Base-by-base conservation (phyloP, 2,329 filamentous ascomycete species). In the Colletotrichum sp. region DNA sequence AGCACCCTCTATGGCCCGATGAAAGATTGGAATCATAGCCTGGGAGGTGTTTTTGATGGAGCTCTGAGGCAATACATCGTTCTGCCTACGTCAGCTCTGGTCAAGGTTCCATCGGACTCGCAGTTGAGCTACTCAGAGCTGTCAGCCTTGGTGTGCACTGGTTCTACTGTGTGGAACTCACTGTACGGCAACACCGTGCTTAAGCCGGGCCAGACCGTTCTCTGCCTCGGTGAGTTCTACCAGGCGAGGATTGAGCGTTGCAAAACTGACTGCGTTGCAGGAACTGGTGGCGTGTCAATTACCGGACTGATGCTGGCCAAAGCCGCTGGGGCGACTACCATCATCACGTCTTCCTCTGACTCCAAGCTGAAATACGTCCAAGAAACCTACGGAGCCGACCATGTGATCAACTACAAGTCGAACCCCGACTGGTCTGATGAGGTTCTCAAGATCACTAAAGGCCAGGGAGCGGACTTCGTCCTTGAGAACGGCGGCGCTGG, bases 311-410 rank as follows among this genome's bases (percentile, higher is more conserved):
- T 86, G 67, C 82, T 89, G 68, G 89, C 86, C 16, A 88, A 87
- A 77, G 88, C 88, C 9, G 82, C 82, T 3, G 87, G 83, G 13
- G 85, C 84, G 1, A 84, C 79, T 78, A 87, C 86, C 3, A 89
- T 89, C 36, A 85, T 89, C 58, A 89, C 88, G 0, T 89, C 88
- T 3, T 89, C 89, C 1, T 88, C 85, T 6, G 87, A 90, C 76
- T 78, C 82, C 5, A 91, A 91, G 77, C 83, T 90, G 8, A 78
- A 81, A 8, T 65, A 80, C 5, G 83, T 83, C 9, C 82, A 83
- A 75, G 76, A 80, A 3, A 80, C 79, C 16, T 81, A 82, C 30
- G 88, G 88, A 12, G 88, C 86, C 3, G 85, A 87, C 65, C 79
- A 86, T 68, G 82, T 81, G 3, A 86, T 90, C 81, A 90, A 90